These are phyloP conservation scores for Acmispon strigosus DNA, from an alignment of 306 rosid species.

Conservation along the genomic window DNA sequence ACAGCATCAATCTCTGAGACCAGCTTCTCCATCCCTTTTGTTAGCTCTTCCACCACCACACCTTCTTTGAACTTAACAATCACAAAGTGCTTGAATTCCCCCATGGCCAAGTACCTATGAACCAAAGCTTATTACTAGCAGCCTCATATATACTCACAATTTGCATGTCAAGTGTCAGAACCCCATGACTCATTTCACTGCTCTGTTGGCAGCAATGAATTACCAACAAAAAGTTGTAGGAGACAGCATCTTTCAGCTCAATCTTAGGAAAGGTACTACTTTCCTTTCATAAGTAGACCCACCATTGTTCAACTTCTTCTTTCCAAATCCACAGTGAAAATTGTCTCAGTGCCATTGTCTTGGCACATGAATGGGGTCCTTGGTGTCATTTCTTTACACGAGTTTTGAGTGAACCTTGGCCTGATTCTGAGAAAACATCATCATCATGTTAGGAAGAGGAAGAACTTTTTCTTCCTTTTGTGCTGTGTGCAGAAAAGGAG, in stretches of 20 bases:
- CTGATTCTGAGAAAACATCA: constrained; percentile 16
- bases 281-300: constrained; percentile 33
- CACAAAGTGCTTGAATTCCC: constrained; percentile 78
- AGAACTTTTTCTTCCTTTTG: neutral
- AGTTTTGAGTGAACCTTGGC: constrained; percentile 23
- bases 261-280: constrained; percentile 38
- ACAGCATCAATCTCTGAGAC: constrained; percentile 67
- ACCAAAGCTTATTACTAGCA: constrained; percentile 13
- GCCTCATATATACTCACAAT: constrained; percentile 30
- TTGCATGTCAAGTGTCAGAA: constrained; percentile 19
- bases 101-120: constrained; percentile 40
- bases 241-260: constrained; percentile 47
- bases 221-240: constrained; percentile 22
- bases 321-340: constrained; percentile 21
- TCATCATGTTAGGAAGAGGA: constrained; percentile 25
- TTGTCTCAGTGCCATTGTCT: constrained; percentile 36
- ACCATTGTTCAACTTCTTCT: constrained; percentile 26
- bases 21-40: constrained; percentile 64
- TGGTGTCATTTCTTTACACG: neutral
- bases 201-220: constrained; percentile 27
- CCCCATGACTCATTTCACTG: constrained; percentile 32
- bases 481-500: constrained; percentile 6
- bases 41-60: constrained; percentile 57
- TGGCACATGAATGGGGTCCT: constrained; percentile 34
- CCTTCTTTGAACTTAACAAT: constrained; percentile 81